Base-by-base conservation (phyloP, 108 stramenopile genomes). In the Cyclostephanos tholiformis region DNA sequence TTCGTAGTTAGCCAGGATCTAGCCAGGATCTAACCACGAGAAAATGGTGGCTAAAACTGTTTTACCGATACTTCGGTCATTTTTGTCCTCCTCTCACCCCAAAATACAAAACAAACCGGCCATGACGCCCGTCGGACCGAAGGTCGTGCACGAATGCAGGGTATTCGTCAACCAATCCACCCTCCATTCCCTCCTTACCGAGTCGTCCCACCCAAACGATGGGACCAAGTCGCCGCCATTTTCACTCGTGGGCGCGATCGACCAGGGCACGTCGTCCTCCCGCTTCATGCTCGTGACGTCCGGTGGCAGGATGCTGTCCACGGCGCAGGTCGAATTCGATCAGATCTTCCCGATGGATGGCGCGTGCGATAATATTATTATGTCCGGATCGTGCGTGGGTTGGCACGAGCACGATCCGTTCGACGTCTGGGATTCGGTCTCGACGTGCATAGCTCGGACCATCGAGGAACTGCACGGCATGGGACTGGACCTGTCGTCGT, bases 201-300 rank as follows among this genome's bases (percentile, higher is more conserved):
- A 26, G 27, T 29, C 56, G 19, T 71, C 70, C 27, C 25, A n/a
- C n/a, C n/a, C n/a, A n/a, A n/a, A n/a, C n/a, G n/a, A n/a, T n/a
- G n/a, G n/a, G n/a, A n/a, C 53, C 41, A 19, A 66, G 19, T 9
- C 66, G n/a, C 38, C 46, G 30, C 38, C 67, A 52, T n/a, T n/a
- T n/a, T 59, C 72, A 30, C 71, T 91, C 49, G 68, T 99, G 35
- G 97, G 96, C 48, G 71, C 96, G 60, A 97, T 99, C 71, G 98
- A 99, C 74, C 97, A 99, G 84, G 99, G 99, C 62, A 99, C 99
- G 6, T 91, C 93, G 41, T 88, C 86, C 55, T 90, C 97, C 0
- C 89, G 98, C 0, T 97, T 97, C 79, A 74, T 98, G 20, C 59
- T 99, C 9, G 92, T 98, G 63, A 87, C 92, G 49, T 58, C 76